Percentiles rank a stretch among this genome's conserved stretches.
phyloP scores from a whole-genome alignment of 495 filamentous ascomycete genomes.

The Tuber magnatum region DNA sequence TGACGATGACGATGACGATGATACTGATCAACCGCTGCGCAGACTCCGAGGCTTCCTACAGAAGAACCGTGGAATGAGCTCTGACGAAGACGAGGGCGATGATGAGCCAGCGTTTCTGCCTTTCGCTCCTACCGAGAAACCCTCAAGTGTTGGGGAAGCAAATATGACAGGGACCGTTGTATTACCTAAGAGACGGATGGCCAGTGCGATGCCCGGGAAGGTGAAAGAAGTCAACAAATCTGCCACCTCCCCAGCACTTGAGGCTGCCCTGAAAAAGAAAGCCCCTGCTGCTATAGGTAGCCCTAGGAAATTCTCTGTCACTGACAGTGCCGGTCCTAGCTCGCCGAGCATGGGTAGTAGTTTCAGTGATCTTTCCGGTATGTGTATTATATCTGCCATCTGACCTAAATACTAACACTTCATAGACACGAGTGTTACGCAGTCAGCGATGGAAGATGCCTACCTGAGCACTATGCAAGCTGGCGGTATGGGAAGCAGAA shows the following conservation, averaged over 20 bases:
- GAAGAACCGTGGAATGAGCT: slow-evolving; percentile 41
- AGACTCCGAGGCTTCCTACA: slow-evolving; percentile 38
- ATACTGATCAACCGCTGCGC: slow-evolving; percentile 39
- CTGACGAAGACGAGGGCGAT: slow-evolving; percentile 55
- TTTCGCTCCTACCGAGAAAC: slow-evolving; percentile 43
- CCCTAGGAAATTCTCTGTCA: slow-evolving; percentile 24
- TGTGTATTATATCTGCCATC: slow-evolving; percentile 33
- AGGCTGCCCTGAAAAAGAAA: slow-evolving; percentile 4
- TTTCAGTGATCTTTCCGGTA: slow-evolving; percentile 94
- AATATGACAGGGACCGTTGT: slow-evolving; percentile 29
- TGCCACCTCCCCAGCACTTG: slow-evolving; percentile 18
- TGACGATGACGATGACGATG: slow-evolving; percentile 29
- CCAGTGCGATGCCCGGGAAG: slow-evolving; percentile 22
- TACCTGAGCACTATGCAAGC: slow-evolving; percentile 85
- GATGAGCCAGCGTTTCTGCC: slow-evolving; percentile 69
- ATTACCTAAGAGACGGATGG: slow-evolving; percentile 15
- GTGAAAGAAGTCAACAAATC: slow-evolving; percentile 25
- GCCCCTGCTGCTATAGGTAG: slow-evolving; percentile 19
- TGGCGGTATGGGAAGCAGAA: slow-evolving; percentile 72
- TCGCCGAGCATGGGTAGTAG: slow-evolving; percentile 96
- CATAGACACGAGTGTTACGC: slow-evolving; percentile 83
- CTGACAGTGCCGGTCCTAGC: slow-evolving; percentile 36
- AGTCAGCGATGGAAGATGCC: slow-evolving; percentile 90
- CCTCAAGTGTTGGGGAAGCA: slow-evolving; percentile 6
- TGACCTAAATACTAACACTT: slow-evolving; percentile 15